These are phyloP conservation scores for Lindgomyces ingoldianus DNA, from an alignment of 495 filamentous ascomycete species.

Conservation along the genomic window DNA sequence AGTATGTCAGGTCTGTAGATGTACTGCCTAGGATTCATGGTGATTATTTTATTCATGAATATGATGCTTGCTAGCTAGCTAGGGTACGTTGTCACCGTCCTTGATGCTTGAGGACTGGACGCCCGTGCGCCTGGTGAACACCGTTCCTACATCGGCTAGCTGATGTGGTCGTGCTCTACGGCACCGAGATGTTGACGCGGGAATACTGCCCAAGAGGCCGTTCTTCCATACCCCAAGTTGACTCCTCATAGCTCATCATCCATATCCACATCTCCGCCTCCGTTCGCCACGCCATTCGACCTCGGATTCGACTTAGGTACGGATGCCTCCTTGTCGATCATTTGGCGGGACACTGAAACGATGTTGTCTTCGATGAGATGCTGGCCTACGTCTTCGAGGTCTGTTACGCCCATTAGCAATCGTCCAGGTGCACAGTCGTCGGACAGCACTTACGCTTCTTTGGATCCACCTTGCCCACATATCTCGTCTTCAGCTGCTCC, in stretches of 20 bases:
- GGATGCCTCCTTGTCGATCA: conserved; percentile 98
- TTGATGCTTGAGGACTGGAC: too few relatives aligned
- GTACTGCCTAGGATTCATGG: too few relatives aligned
- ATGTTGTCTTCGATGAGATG: conserved; percentile 98
- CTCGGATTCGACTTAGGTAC: conserved; percentile 54
- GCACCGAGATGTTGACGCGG: neutral
- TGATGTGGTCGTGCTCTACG: neutral
- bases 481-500: conserved; percentile 97
- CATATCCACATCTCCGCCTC: conserved; percentile 51
- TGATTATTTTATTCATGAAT: neutral
- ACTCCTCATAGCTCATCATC: conserved; percentile 44
- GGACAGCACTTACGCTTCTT: conserved; percentile 75
- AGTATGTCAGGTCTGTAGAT: neutral
- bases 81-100: neutral
- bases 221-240: neutral
- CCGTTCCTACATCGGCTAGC: too few relatives aligned
- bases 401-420: conserved; percentile 47
- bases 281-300: conserved; percentile 58
- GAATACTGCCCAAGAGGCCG: neutral
- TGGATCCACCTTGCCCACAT: conserved; percentile 96
- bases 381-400: conserved; percentile 94
- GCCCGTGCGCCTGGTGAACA: too few relatives aligned
- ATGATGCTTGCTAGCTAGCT: neutral
- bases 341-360: conserved; percentile 90
- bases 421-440: neutral